phyloP scores from a whole-genome alignment of 2,329 filamentous ascomycete species.

The Exserohilum rostratum region DNA sequence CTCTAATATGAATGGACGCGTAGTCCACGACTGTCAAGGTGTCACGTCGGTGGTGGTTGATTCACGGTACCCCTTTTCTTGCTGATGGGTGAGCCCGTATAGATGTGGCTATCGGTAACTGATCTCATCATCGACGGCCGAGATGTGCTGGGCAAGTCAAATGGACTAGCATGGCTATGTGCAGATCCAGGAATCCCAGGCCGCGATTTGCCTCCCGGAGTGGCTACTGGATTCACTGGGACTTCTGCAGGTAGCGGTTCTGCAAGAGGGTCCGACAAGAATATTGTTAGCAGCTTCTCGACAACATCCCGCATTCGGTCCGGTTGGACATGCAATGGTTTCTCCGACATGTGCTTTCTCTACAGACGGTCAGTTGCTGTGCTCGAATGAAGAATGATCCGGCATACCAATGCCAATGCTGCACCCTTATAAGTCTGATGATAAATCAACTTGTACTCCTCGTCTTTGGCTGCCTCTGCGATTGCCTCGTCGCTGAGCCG shows the following conservation, averaged over 20 bases:
- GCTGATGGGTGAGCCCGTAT: conserved; percentile 35
- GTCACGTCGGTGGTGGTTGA: conserved; percentile 8
- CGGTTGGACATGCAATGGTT: conserved; percentile 48
- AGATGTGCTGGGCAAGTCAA: conserved; percentile 41
- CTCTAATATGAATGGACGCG: neutral
- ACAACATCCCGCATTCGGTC: conserved; percentile 56
- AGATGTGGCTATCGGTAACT: conserved; percentile 21
- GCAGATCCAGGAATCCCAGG: conserved; percentile 26
- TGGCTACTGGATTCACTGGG: conserved; percentile 26
- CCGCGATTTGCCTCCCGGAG: conserved; percentile 33
- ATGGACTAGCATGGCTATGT: conserved; percentile 37
- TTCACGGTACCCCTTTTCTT: conserved; percentile 15
- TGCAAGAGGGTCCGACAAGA: conserved; percentile 53
- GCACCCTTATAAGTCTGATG: conserved; percentile 59
- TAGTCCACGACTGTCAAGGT: neutral
- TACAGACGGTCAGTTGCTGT: conserved; percentile 8
- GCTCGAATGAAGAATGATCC: neutral
- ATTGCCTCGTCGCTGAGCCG: conserved; percentile 21
- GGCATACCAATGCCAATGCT: conserved; percentile 53
- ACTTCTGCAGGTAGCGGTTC: conserved; percentile 22
- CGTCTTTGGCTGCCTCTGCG: conserved; percentile 48
- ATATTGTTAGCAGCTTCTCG: conserved; percentile 54
- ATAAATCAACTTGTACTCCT: conserved; percentile 60
- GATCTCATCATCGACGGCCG: conserved; percentile 23
- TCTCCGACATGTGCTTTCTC: conserved; percentile 48